phyloP scores from a whole-genome alignment of 2,329 filamentous ascomycete species.

The Trichothecium roseum region DNA sequence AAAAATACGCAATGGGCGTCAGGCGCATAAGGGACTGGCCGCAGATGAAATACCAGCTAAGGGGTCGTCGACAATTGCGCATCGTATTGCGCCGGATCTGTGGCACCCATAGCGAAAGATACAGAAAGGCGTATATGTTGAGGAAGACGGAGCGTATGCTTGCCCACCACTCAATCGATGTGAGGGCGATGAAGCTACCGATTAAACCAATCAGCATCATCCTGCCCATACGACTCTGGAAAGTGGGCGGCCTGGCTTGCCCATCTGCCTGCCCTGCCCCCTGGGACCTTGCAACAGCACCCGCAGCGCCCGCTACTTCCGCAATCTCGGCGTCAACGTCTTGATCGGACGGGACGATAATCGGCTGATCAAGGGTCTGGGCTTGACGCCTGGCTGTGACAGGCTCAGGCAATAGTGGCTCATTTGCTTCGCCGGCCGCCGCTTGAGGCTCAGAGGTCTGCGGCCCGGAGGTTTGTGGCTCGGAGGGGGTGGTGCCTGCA shows the following conservation, averaged over 20 bases:
- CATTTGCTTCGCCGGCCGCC: too few species aligned
- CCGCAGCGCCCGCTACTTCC: slow-evolving; percentile 26
- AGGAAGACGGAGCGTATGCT: slow-evolving; percentile 44
- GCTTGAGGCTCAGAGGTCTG: too few species aligned
- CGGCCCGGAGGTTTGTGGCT: slow-evolving; percentile 1
- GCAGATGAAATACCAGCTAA: slow-evolving; percentile 84
- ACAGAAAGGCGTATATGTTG: slow-evolving; percentile 57
- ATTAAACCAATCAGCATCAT: slow-evolving; percentile 45
- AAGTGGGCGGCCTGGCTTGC: slow-evolving; percentile 23
- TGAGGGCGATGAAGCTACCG: slow-evolving; percentile 47
- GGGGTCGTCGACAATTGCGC: slow-evolving; percentile 81
- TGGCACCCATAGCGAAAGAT: slow-evolving; percentile 85
- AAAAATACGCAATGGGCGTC: slow-evolving; percentile 78
- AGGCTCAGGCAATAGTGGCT: slow-evolving; percentile 26
- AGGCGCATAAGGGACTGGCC: slow-evolving; percentile 74
- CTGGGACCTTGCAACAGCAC: slow-evolving; percentile 13
- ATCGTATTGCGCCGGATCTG: slow-evolving; percentile 86
- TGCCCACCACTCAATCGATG: slow-evolving; percentile 51
- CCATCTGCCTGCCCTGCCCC: slow-evolving; percentile 12
- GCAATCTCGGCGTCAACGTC: slow-evolving; percentile 52
- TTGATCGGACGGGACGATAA: slow-evolving; percentile 55
- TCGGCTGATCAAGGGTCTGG: slow-evolving; percentile 19
- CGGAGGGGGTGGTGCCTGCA: slow-evolving; percentile 18
- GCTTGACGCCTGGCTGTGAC: slow-evolving; percentile 23
- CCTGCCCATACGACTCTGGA: slow-evolving; percentile 46